Conservation (phyloP, 1,284 basidiomycete species). For the Cryptococcus wingfieldii region DNA sequence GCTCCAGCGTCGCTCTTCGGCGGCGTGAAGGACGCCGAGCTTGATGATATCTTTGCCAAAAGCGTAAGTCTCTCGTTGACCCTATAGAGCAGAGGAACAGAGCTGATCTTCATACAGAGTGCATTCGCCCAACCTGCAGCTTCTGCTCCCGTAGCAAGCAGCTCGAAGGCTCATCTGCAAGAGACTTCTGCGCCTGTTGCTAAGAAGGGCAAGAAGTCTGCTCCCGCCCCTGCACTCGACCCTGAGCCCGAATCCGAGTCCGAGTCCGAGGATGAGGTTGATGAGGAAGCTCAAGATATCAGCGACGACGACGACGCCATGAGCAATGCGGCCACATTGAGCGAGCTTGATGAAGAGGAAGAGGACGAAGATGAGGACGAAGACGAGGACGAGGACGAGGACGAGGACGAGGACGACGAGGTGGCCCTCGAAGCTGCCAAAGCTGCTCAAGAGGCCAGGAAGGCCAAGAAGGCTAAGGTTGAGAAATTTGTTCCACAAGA, state of each 20-base stretch:
- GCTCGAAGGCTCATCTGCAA: constrained; percentile 11
- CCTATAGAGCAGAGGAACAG: constrained; percentile 17
- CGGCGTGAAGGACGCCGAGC: constrained; percentile 33
- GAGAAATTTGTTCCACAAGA: constrained; percentile 56
- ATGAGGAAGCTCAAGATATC: constrained; percentile 16
- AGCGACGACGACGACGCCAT: constrained; percentile 15
- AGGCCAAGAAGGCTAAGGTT: constrained; percentile 22
- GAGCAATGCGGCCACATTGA: constrained; percentile 10
- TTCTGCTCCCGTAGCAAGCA: constrained; percentile 16
- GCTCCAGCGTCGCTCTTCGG: constrained; percentile 29
- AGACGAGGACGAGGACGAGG: constrained; percentile 22
- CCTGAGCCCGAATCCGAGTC: constrained; percentile 2
- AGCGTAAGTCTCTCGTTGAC: constrained; percentile 33
- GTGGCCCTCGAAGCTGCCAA: constrained; percentile 44
- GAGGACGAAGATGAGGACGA: constrained; percentile 26
- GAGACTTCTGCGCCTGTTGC: constrained; percentile 4
- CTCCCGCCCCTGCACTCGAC: background rate
- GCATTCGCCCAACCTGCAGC: constrained; percentile 24
- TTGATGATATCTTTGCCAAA: constrained; percentile 49
- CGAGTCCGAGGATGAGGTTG: constrained; percentile 5
- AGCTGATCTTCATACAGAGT: background rate
- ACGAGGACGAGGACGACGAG: constrained; percentile 25
- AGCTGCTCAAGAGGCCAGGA: constrained; percentile 21
- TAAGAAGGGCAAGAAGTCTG: constrained; percentile 15
- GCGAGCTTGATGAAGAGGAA: constrained; percentile 20